Evolutionary conservation across 306 rosid species (phyloP).

Genomic region (Castanea mollissima): DNA sequence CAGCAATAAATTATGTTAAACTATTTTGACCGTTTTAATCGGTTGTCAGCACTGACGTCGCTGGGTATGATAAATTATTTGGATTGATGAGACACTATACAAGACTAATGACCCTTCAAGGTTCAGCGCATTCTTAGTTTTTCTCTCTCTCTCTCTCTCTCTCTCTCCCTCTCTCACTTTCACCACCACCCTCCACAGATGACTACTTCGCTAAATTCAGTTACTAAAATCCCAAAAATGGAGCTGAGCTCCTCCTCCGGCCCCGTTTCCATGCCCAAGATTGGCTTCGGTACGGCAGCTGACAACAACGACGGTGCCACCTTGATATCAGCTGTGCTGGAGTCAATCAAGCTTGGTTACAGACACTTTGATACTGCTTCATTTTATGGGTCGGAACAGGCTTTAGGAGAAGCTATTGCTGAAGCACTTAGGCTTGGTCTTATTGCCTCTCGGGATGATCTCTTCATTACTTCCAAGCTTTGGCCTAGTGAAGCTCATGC

Average conservation of each 20-base stretch:
- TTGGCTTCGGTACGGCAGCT: neutral
- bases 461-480: neutral
- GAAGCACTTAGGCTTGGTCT: constrained; percentile 2
- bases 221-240: neutral
- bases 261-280: neutral
- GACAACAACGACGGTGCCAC: neutral
- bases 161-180: too few relatives aligned
- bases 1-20: too few relatives aligned
- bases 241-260: neutral
- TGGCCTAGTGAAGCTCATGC: neutral
- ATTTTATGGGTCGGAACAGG: neutral
- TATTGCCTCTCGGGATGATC: neutral
- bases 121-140: neutral
- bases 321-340: neutral
- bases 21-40: too few relatives aligned
- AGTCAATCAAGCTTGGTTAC: constrained; percentile 6
- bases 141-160: too few relatives aligned
- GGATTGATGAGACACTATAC: too few relatives aligned
- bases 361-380: constrained; percentile 5
- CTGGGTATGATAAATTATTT: too few relatives aligned
- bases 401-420: constrained; percentile 9
- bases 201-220: neutral
- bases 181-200: neutral
- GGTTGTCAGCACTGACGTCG: too few relatives aligned
- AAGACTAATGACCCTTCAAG: too few relatives aligned